Base-by-base conservation (phyloP, 2,329 filamentous ascomycete species). In the Aspergillus sp. region DNA sequence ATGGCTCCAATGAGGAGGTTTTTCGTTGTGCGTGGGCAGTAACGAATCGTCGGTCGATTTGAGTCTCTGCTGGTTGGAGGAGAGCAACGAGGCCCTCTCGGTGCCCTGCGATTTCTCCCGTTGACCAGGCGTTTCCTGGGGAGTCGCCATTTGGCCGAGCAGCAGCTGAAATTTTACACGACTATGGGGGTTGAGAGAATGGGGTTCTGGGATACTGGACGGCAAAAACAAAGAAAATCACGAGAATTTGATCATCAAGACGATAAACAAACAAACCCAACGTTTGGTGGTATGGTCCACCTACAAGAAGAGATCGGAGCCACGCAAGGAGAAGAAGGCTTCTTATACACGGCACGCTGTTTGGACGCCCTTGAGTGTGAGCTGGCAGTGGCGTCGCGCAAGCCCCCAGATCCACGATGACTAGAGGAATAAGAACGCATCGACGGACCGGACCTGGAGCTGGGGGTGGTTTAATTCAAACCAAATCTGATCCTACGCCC, bases 11-110 rank as follows among this genome's bases (percentile, higher is more conserved):
- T 55, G 40, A 48, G 44, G 41, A 19, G 41, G 20, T 50, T 62
- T 60, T 38, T 63, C 59, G 25, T 53, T 51, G 41, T 67, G 62
- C 5, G 58, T 63, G 5, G 70, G 70, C 25, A 69, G 56, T 23
- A 67, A 55, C 7, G 57, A 56, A 14, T 51, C 47, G 32, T 57
- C 49, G 3, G 55, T 54, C 17, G 56, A 32, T 17, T n/a, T 47
- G 31, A 57, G 60, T 46, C 61, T 52, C 49, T 38, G 48, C 34
- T 61, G 58, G 19, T 49, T 44, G 5, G 48, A 13, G 6, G 49
- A 52, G 31, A 50, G 36, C 40, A 53, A 54, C 19, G 53, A 38
- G 13, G 25, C 41, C 4, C 49, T 53, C 16, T 48, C 49, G 32
- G 19, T 48, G 23, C 23, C 23, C 11, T 40, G 48, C 23, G 13